Evolutionary conservation across 1,284 basidiomycete genomes (phyloP).

Genomic region (Ceratobasidium papillatum): DNA sequence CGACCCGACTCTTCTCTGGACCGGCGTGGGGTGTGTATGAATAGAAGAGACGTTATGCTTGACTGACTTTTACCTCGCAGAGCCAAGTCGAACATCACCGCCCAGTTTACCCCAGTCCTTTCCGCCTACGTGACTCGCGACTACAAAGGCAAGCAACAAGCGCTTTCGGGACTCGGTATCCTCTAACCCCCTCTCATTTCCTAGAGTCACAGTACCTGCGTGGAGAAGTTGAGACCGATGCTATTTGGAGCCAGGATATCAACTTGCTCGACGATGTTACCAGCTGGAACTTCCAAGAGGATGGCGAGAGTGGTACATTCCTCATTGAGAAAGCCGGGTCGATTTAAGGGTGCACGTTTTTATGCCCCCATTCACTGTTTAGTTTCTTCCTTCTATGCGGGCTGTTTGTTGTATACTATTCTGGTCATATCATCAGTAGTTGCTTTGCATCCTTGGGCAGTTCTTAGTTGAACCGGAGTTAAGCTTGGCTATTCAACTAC

Average conservation of each 20-base stretch:
- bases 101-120: slow-evolving; percentile 12
- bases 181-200: background rate
- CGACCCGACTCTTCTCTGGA: slow-evolving; percentile 5
- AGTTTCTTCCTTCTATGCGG: too few species aligned
- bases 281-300: slow-evolving; percentile 33
- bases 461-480: too few species aligned
- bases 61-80: background rate
- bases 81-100: slow-evolving; percentile 31
- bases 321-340: background rate
- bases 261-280: slow-evolving; percentile 20
- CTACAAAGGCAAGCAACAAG: background rate
- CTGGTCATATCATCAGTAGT: too few species aligned
- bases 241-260: slow-evolving; percentile 13
- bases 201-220: slow-evolving; percentile 11
- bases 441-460: too few species aligned
- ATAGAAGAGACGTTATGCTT: background rate
- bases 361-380: too few species aligned
- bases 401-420: too few species aligned
- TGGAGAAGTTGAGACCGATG: slow-evolving; percentile 24
- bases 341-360: background rate
- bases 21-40: slow-evolving; percentile 16
- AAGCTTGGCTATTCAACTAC: too few species aligned
- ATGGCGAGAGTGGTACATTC: slow-evolving; percentile 8
- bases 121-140: slow-evolving; percentile 28
- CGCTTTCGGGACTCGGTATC: background rate